A percentile compares a stretch with the other conserved stretches of the same genome.
These are phyloP conservation scores for Leucaena leucocephala DNA, from an alignment of 306 rosid species.

Conservation along the genomic window DNA sequence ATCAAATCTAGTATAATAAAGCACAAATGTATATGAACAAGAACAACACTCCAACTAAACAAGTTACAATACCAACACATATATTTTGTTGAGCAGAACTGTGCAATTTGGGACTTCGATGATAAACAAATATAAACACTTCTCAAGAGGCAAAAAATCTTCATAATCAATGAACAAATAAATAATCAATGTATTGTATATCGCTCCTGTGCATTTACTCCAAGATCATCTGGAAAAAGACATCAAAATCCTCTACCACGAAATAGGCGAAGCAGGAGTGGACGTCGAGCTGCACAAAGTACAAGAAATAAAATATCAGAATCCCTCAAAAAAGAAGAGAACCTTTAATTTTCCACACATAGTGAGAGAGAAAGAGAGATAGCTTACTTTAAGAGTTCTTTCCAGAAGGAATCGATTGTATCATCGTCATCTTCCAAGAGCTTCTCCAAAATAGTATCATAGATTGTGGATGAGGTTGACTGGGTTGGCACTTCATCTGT, in stretches of 20 bases:
- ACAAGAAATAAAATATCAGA: conserved; percentile 16
- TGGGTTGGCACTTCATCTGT: conserved; percentile 30
- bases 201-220: not conserved
- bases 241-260: conserved; percentile 44
- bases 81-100: not conserved
- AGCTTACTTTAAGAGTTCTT: conserved; percentile 73
- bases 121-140: conserved; percentile 31
- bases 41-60: not conserved
- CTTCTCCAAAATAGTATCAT: conserved; percentile 70
- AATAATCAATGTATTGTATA: not conserved
- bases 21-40: conserved; percentile 19
- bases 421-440: conserved; percentile 62
- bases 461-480: conserved; percentile 42
- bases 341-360: not conserved
- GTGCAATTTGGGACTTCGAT: not conserved
- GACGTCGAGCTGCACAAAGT: conserved; percentile 67
- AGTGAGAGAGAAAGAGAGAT: not conserved
- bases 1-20: not conserved
- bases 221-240: conserved; percentile 19
- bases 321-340: not conserved
- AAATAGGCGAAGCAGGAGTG: conserved; percentile 36
- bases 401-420: conserved; percentile 67
- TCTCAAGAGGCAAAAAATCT: conserved; percentile 12
- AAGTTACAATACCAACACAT: conserved; percentile 5
- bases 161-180: conserved; percentile 37